Evolutionary conservation across 78 protist species (phyloP).

Genomic region (Pigoraptor vietnamica): DNA sequence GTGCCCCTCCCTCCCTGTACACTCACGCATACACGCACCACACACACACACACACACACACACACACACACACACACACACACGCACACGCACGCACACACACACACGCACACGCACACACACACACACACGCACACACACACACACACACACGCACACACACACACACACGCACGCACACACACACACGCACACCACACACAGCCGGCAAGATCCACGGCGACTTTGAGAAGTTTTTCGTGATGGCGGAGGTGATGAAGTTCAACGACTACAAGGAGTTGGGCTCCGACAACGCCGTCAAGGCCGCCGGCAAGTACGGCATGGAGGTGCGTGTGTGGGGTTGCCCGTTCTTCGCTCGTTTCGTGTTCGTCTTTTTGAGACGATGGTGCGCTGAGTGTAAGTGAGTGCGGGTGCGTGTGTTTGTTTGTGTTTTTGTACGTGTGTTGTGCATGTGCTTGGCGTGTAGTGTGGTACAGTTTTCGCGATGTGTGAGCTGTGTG

Average conservation of each 20-base stretch:
- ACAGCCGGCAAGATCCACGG: conserved; percentile 46
- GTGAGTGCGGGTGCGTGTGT: background rate
- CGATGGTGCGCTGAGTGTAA: background rate
- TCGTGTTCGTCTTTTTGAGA: background rate
- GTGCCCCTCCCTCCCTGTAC: no score
- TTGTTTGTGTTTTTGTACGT: no score
- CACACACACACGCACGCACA: background rate
- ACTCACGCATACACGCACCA: no score
- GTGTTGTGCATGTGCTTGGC: background rate
- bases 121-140: no score
- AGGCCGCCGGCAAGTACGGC: conserved; percentile 57
- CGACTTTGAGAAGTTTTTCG: conserved; percentile 43
- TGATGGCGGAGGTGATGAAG: conserved; percentile 43
- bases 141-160: no score
- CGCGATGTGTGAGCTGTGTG: no score
- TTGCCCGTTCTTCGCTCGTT: background rate
- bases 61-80: no score
- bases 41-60: no score
- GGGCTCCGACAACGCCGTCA: conserved; percentile 42
- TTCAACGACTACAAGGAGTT: conserved; percentile 45
- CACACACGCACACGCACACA: no score
- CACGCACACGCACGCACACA: no score
- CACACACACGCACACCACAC: background rate
- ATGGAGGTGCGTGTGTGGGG: conserved; percentile 34
- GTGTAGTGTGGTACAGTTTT: no score